Evolutionary conservation across 2,329 filamentous ascomycete genomes (phyloP).

Genomic region (Byssoonygena ceratinophila): DNA sequence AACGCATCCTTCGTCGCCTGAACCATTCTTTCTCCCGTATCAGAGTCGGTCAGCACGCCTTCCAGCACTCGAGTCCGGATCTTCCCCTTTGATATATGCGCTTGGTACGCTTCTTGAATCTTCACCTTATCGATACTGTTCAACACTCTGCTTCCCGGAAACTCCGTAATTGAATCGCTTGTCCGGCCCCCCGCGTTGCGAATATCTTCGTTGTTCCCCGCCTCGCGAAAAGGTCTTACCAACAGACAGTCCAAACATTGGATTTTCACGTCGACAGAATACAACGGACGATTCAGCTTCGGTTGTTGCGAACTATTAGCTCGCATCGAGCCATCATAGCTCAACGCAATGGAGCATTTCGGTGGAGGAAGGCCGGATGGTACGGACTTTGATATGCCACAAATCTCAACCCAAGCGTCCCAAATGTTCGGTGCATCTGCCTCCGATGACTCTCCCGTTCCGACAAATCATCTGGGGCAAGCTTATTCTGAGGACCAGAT

Average conservation of each 20-base stretch:
- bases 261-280: not conserved
- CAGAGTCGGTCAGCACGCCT: too few relatives aligned
- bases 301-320: not conserved
- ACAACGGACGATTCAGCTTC: not conserved
- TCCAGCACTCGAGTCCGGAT: too few relatives aligned
- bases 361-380: constrained; percentile 29
- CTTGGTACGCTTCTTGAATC: too few relatives aligned
- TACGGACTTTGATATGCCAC: constrained; percentile 37
- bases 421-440: constrained; percentile 58
- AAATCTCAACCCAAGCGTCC: constrained; percentile 52
- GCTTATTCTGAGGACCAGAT: constrained; percentile 38
- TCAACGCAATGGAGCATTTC: constrained; percentile 12
- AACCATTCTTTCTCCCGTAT: too few relatives aligned
- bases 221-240: not conserved
- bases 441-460: constrained; percentile 50
- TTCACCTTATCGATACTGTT: not conserved
- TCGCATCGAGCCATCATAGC: not conserved
- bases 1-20: not conserved
- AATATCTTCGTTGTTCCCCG: not conserved
- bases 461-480: constrained; percentile 37
- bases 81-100: too few relatives aligned
- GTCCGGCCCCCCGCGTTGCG: not conserved
- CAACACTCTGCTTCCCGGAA: not conserved
- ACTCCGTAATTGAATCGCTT: not conserved
- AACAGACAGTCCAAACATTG: not conserved